Conservation (phyloP, 78 protist genomes). For the Dictyostelium intermedium region DNA sequence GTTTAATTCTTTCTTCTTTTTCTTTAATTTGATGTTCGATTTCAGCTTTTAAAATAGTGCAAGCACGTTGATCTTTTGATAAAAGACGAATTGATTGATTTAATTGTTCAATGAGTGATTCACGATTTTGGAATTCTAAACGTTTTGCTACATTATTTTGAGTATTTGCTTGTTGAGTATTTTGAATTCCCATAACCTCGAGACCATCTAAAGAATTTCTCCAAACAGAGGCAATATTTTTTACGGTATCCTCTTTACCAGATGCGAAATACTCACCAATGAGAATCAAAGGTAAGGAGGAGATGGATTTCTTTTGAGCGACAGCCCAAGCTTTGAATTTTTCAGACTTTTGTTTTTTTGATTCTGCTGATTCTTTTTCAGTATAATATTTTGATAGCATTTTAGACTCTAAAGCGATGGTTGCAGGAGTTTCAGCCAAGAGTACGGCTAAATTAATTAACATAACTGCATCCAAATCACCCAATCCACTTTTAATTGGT, state of each 20-base stretch:
- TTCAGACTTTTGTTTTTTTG: background rate
- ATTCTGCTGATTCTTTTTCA: background rate
- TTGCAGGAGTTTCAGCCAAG: background rate
- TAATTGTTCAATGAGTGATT: slow-evolving; percentile 37
- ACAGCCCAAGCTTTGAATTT: slow-evolving; percentile 10
- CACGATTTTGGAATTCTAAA: slow-evolving; percentile 36
- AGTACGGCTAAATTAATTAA: slow-evolving; percentile 22
- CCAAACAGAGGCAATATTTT: slow-evolving; percentile 3
- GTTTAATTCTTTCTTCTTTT: slow-evolving; percentile 25
- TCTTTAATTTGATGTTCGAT: slow-evolving; percentile 19
- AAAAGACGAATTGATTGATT: slow-evolving; percentile 61
- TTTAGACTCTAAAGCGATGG: background rate
- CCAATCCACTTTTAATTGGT: slow-evolving; percentile 36
- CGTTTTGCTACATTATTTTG: slow-evolving; percentile 5
- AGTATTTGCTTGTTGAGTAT: background rate
- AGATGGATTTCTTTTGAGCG: background rate
- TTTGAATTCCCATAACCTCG: slow-evolving; percentile 8
- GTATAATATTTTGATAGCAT: background rate
- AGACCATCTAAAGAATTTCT: slow-evolving; percentile 1
- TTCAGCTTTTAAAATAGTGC: background rate
- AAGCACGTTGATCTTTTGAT: slow-evolving; percentile 23
- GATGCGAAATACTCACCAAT: slow-evolving; percentile 56
- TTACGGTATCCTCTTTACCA: slow-evolving; percentile 40
- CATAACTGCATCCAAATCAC: slow-evolving; percentile 50
- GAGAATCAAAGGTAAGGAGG: slow-evolving; percentile 18